phyloP scores from a whole-genome alignment of 2,329 filamentous ascomycete species.

The Penicillium sp. region DNA sequence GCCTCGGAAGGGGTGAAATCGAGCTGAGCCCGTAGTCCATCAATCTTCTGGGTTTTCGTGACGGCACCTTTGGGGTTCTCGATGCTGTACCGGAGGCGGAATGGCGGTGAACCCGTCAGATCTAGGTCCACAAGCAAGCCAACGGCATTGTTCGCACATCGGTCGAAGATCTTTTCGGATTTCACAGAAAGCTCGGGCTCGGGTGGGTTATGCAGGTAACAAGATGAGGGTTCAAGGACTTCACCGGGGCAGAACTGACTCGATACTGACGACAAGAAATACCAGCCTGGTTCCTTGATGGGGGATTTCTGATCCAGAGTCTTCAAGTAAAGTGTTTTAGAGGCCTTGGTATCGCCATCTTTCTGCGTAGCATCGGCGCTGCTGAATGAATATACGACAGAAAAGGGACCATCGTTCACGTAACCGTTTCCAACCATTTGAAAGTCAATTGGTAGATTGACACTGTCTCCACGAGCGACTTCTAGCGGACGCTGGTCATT shows the following conservation, averaged over 20 bases:
- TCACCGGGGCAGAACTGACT: constrained; percentile 82
- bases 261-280: constrained; percentile 73
- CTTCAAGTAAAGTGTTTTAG: constrained; percentile 51
- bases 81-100: constrained; percentile 73
- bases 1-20: constrained; percentile 76
- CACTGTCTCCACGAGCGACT: constrained; percentile 68
- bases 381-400: constrained; percentile 76
- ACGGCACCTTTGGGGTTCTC: constrained; percentile 56
- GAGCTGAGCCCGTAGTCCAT: constrained; percentile 75
- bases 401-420: constrained; percentile 61
- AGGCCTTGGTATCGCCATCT: constrained; percentile 54
- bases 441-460: constrained; percentile 67
- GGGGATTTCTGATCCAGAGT: constrained; percentile 59
- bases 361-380: constrained; percentile 67
- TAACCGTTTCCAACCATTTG: constrained; percentile 56
- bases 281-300: constrained; percentile 76
- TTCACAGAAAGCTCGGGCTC: constrained; percentile 73
- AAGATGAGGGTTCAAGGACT: constrained; percentile 89
- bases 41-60: constrained; percentile 54
- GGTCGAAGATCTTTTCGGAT: constrained; percentile 81
- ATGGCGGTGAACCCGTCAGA: constrained; percentile 86
- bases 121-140: constrained; percentile 85
- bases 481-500: constrained; percentile 75
- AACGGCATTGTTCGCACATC: constrained; percentile 89
- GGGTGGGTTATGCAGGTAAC: constrained; percentile 82